Evolutionary conservation across 2,329 filamentous ascomycete species (phyloP).

Genomic region (Neopestalotiopsis clavispora): DNA sequence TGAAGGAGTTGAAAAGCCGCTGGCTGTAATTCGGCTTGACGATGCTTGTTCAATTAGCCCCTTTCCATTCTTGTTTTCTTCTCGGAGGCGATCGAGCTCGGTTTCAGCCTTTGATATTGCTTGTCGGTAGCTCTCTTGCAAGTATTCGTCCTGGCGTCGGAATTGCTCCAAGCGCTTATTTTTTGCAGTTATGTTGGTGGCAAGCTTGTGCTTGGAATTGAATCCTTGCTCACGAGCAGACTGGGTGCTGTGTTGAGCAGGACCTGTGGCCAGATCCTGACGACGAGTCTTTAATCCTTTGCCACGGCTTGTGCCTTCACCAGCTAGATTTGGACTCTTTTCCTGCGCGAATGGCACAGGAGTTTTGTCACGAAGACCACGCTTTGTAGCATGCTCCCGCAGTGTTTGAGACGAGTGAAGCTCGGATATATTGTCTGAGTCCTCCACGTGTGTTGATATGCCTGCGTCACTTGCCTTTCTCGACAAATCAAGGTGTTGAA

Average conservation of each 20-base stretch:
- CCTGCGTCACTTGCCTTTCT: background rate
- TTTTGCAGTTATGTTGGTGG: background rate
- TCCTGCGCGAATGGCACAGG: background rate
- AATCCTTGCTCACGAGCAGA: background rate
- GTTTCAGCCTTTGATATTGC: conserved; percentile 19
- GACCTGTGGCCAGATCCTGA: background rate
- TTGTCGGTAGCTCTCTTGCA: conserved; percentile 17
- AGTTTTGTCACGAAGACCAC: background rate
- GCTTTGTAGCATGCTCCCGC: background rate
- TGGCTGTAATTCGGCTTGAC: background rate
- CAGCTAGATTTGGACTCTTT: background rate
- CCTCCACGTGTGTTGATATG: background rate
- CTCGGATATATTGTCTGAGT: background rate
- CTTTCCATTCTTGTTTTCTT: background rate
- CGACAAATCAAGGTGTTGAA: background rate
- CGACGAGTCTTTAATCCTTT: background rate
- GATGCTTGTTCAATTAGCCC: background rate
- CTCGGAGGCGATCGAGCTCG: conserved; percentile 17
- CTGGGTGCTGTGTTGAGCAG: background rate
- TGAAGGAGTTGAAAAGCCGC: conserved; percentile 18
- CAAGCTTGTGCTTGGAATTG: background rate
- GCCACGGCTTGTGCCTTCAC: background rate
- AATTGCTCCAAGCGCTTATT: conserved; percentile 6
- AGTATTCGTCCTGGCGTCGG: background rate
- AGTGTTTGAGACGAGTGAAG: background rate